These are phyloP conservation scores for Mycena sp. DNA, from an alignment of 1,284 basidiomycete genomes.

Conservation along the genomic window DNA sequence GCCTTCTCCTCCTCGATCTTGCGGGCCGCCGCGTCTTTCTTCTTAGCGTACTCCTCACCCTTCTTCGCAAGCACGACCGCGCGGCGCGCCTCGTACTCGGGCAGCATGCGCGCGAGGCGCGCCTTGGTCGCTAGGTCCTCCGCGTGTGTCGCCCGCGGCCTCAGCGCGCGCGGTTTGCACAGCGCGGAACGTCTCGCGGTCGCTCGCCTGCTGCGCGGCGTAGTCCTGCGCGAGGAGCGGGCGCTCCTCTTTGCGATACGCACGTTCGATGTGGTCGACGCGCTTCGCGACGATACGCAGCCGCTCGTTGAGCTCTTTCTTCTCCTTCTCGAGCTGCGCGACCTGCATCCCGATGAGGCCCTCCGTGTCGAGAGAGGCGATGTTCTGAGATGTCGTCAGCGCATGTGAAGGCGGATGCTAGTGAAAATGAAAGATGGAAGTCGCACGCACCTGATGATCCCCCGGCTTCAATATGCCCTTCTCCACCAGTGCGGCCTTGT, in stretches of 20 bases:
- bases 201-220: slow-evolving; percentile 83
- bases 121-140: slow-evolving; percentile 83
- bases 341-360: slow-evolving; percentile 93
- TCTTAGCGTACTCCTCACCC: slow-evolving; percentile 77
- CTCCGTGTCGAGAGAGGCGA: slow-evolving; percentile 89
- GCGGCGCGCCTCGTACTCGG: slow-evolving; percentile 76
- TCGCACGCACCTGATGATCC: slow-evolving; percentile 67
- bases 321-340: slow-evolving; percentile 96
- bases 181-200: slow-evolving; percentile 76
- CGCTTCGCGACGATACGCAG: slow-evolving; percentile 90
- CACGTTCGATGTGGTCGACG: slow-evolving; percentile 96
- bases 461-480: slow-evolving; percentile 86
- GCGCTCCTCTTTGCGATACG: slow-evolving; percentile 94
- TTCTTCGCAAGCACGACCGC: slow-evolving; percentile 71
- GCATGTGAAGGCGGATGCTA: not conserved
- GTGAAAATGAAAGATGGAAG: not conserved
- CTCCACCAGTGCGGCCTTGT: slow-evolving; percentile 88
- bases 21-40: slow-evolving; percentile 64
- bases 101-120: slow-evolving; percentile 79
- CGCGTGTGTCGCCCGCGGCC: slow-evolving; percentile 70
- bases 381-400: slow-evolving; percentile 58
- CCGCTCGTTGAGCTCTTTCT: slow-evolving; percentile 87
- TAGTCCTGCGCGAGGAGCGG: slow-evolving; percentile 91
- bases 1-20: slow-evolving; percentile 92
- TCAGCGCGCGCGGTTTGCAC: slow-evolving; percentile 73